Conservation (phyloP, 139 green algal species). For the Chlamydomonas urium region DNA sequence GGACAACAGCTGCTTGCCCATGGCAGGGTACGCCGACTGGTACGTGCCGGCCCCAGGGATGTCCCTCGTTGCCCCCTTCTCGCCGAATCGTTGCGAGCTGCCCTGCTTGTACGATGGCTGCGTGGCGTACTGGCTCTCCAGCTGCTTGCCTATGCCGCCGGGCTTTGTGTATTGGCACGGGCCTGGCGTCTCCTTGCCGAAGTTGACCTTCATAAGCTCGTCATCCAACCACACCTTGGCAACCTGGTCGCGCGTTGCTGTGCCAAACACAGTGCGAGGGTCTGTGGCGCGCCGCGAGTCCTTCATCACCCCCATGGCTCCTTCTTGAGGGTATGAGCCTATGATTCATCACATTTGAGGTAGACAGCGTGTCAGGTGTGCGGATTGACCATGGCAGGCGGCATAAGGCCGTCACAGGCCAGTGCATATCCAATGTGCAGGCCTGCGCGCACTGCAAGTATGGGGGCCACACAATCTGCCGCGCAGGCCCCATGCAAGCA, state of each 20-base stretch:
- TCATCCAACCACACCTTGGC: constrained; percentile 56
- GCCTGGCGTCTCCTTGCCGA: constrained; percentile 32
- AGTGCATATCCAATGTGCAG: too few species aligned
- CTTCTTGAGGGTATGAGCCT: constrained; percentile 38
- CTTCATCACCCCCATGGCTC: constrained; percentile 42
- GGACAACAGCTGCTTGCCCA: constrained; percentile 47
- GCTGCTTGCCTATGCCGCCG: constrained; percentile 40
- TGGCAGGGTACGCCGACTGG: constrained; percentile 24
- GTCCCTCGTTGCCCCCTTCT: constrained; percentile 22
- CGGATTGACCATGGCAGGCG: too few species aligned
- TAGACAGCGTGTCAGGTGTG: too few species aligned
- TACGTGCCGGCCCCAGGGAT: constrained; percentile 55
- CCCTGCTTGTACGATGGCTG: constrained; percentile 30
- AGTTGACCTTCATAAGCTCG: constrained; percentile 56
- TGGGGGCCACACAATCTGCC: too few species aligned
- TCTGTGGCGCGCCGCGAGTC: constrained; percentile 44
- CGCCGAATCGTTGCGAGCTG: constrained; percentile 33
- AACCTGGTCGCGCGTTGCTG: constrained; percentile 40
- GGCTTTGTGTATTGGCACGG: constrained; percentile 45
- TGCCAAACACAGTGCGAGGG: constrained; percentile 49
- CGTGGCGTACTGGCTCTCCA: constrained; percentile 30
- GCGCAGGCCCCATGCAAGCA: too few species aligned
- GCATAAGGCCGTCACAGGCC: too few species aligned
- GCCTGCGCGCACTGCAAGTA: too few species aligned
- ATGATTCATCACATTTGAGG: too few species aligned